Percentiles rank a stretch among this genome's conserved stretches.
Conservation (phyloP, 352 stramenopile genomes). For the Pythium aquatile region DNA sequence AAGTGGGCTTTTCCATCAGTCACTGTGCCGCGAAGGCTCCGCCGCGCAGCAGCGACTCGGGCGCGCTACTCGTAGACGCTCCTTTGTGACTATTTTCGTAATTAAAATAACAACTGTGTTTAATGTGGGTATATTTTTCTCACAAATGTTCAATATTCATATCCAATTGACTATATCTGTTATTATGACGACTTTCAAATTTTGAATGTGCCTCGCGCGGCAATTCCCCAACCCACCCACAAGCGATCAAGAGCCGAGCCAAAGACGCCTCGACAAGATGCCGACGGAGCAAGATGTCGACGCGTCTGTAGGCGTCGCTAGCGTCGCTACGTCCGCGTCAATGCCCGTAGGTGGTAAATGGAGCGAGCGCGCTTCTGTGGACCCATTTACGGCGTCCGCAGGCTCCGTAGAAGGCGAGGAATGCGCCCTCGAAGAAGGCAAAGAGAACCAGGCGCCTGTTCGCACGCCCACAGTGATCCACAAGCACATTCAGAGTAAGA, state of each 20-base stretch:
- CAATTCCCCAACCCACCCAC: not conserved
- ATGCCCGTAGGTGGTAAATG: conserved; percentile 5
- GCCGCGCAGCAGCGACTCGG: too few species aligned
- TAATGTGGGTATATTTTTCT: not conserved
- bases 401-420: conserved; percentile 1
- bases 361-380: conserved; percentile 8
- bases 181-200: not conserved
- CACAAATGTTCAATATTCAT: not conserved
- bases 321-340: not conserved
- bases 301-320: not conserved
- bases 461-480: not conserved
- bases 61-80: too few species aligned
- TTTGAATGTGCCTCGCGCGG: not conserved
- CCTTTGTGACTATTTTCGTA: too few species aligned
- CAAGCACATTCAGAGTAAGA: not conserved
- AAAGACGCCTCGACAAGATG: not conserved
- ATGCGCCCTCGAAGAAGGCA: not conserved
- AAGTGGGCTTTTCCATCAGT: too few species aligned
- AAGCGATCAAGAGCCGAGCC: not conserved
- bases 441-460: not conserved
- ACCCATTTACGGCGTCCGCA: conserved; percentile 14
- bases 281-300: conserved; percentile 7
- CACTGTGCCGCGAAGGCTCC: too few species aligned
- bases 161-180: not conserved
- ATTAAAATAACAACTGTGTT: too few species aligned